Evolutionary conservation across 257 asterid genomes (phyloP), one percentile per base, ranked within the genome.

Genomic region (Plectranthus barbatus): DNA sequence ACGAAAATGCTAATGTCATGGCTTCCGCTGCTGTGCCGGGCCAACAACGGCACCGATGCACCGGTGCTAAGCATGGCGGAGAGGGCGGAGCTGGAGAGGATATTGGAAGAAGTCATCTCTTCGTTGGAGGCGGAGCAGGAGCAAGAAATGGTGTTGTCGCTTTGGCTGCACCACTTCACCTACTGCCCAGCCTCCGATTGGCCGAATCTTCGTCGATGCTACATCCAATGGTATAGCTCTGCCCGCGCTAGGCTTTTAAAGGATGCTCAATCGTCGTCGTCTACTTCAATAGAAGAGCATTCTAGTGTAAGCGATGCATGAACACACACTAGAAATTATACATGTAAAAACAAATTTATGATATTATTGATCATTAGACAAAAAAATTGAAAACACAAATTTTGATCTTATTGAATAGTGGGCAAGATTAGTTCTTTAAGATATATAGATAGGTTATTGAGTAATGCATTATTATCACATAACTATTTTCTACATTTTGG

Each of bases 161-260:
- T 86, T 7, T 91, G 98, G 98, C 88, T 91, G 53, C 94, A 91
- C 67, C 93, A 91, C 70, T 91, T 78, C 86, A 86, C 95, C 19
- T 71, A 77, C 59, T 88, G 95, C 62, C 76, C 95, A 11, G 72
- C 85, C 60, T 84, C 95, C 21, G 96, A 91, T 31, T 91, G 98
- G 98, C 98, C 96, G 33, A 88, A 91, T 50, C 95, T 88, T 63
- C 95, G 77, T 5, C 62, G 74, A 5, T 83, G 84, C 78, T 91
- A 86, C 69, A 77, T 86, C 10, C 80, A 74, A 14, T 91, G 98
- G 98, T 83, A 75, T 66, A 61, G 54, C 2, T 78, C 83, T 64
- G 80, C 96, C 41, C 90, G 96, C 3, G 40, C 54, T 14, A 66
- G 74, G 55, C 82, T 73, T 31, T 36, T 84, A 62, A 23, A 50